Base-by-base conservation (phyloP, 2,329 filamentous ascomycete genomes). In the Macroventuria anomochaeta region DNA sequence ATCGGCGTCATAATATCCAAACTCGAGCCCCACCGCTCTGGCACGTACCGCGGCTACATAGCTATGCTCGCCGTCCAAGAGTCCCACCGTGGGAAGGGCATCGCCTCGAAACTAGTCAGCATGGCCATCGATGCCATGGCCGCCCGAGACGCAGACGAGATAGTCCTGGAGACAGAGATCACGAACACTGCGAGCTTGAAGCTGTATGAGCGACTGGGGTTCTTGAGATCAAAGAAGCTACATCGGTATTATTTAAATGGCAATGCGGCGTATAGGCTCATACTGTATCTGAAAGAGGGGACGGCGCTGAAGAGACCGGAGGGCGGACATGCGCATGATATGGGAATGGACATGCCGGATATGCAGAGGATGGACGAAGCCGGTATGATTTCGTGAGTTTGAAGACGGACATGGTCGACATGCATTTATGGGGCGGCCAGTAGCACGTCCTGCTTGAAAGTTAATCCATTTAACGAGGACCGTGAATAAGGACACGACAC, bases 231-330 rank as follows among this genome's bases (percentile, higher is more conserved):
- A 55, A 99, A 99, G 76, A 90, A 92, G 56, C 77, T 99, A 46
- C 93, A 97, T 75, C 83, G 95, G 36, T 99, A 99, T 72, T 99
- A 99, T 67, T 79, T 99, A 33, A 99, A 97, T 70, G 95, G 95
- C 10, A 99, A 91, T 72, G 96, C 92, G 50, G 95, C 95, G 2
- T 99, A 95, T 73, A 84, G 95, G 34, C 80, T 99, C 44, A 87
- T 97, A 6, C 76, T 99, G 31, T 88, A 93, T 59, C 77, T 97
- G 46, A 93, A 89, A 70, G 63, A 69, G 42, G 72, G 71, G 0
- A 70, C 71, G 0, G 71, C 71, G 17, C 37, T 64, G 34, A 74
- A 74, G 57, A 65, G 63, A 34, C 69, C 72, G 0, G 58, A 54
- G 20, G 21, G 46, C 23, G 48, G 21, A n/a, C 36, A 43, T 25